A percentile compares a stretch with the other conserved stretches of the same genome.
These are phyloP conservation scores for Ochetophila trinervis DNA, from an alignment of 306 rosid species.

Conservation along the genomic window DNA sequence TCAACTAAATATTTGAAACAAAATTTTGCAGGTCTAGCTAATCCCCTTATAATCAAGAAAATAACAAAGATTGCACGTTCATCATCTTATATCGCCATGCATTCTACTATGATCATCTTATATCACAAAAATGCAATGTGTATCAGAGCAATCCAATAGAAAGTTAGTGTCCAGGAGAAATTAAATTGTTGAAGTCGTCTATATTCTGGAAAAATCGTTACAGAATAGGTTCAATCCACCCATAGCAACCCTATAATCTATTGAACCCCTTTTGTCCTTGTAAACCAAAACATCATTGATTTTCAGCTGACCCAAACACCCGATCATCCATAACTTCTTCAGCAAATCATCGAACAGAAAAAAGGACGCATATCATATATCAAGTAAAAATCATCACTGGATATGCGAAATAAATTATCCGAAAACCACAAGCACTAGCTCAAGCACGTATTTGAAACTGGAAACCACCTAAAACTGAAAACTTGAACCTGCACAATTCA, in stretches of 20 bases:
- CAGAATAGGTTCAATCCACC: constrained; percentile 7
- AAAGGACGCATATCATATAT: neutral
- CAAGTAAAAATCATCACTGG: constrained; percentile 8
- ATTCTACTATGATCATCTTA: neutral
- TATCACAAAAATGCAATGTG: neutral
- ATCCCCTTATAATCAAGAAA: no score
- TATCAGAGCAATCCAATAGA: constrained; percentile 9
- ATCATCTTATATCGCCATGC: no score
- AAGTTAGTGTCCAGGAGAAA: constrained; percentile 9
- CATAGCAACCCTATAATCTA: constrained; percentile 3
- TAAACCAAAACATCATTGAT: constrained; percentile 2
- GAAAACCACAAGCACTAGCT: constrained; percentile 9
- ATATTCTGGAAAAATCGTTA: neutral
- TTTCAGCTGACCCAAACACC: constrained; percentile 2
- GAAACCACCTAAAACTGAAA: neutral
- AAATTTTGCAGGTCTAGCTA: no score
- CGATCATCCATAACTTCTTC: constrained; percentile 5
- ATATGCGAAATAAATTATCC: constrained; percentile 8
- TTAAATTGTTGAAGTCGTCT: neutral
- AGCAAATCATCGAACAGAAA: neutral
- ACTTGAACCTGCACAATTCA: constrained; percentile 4
- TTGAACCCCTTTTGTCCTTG: neutral
- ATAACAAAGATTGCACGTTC: no score
- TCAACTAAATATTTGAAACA: no score
- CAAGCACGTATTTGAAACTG: neutral